phyloP scores from a whole-genome alignment of 169 alveolate species.

The Plasmodium inui region DNA sequence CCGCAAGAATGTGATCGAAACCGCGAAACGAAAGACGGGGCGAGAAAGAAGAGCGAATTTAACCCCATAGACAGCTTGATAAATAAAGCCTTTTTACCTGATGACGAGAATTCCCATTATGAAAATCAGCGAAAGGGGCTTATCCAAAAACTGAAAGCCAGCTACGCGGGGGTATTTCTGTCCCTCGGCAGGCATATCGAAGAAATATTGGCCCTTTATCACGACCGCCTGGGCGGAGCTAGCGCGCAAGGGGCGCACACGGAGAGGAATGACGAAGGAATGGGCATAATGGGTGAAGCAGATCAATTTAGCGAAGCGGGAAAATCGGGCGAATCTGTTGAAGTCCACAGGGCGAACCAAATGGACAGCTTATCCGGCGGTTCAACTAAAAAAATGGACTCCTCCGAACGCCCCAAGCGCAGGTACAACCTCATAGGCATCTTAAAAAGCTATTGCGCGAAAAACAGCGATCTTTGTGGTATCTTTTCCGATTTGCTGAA shows the following conservation, averaged over 20 bases:
- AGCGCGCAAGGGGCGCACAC: not conserved
- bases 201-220: constrained; percentile 40
- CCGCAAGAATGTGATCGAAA: not conserved
- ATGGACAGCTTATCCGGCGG: not conserved
- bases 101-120: constrained; percentile 4
- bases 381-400: not conserved
- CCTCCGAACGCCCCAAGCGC: not conserved
- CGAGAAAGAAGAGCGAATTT: not conserved
- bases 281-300: not conserved
- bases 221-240: not conserved
- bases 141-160: constrained; percentile 29
- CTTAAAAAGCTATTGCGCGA: constrained; percentile 31
- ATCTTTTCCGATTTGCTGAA: constrained; percentile 34
- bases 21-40: not conserved
- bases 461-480: not conserved
- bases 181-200: constrained; percentile 19
- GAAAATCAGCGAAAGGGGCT: constrained; percentile 19
- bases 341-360: not conserved
- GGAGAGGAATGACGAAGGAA: not conserved
- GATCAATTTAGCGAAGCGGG: not conserved
- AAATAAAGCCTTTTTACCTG: constrained; percentile 6
- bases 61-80: constrained; percentile 30
- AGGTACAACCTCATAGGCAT: constrained; percentile 20
- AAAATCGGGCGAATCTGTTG: not conserved
- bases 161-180: constrained; percentile 10